Conservation (phyloP, 75 land plant species). For the Pinus taeda region DNA sequence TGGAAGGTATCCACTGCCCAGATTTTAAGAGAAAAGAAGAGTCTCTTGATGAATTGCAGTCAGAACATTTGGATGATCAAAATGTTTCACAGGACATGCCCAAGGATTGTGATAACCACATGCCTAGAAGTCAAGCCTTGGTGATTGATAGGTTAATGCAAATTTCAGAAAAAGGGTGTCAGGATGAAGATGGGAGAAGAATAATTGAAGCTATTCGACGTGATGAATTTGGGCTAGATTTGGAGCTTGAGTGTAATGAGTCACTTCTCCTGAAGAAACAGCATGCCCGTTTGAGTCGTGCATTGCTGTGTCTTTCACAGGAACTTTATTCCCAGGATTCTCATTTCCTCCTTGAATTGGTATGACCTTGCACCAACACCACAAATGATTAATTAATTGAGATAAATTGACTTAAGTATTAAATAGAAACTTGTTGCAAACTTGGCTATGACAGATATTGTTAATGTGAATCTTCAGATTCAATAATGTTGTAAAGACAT, state of each 20-base stretch:
- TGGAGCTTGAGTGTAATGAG: constrained; percentile 34
- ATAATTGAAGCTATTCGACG: constrained; percentile 71
- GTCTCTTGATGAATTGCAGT: not conserved
- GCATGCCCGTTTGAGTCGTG: constrained; percentile 96
- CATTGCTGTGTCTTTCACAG: constrained; percentile 91
- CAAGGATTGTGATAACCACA: not conserved
- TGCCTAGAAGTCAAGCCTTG: not conserved
- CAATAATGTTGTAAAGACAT: not conserved
- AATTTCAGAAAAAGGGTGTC: not conserved
- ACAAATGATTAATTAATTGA: not conserved
- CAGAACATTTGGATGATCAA: not conserved
- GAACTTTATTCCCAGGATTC: constrained; percentile 95
- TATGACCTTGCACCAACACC: constrained; percentile 18
- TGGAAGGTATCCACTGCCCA: no score
- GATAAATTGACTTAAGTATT: not conserved
- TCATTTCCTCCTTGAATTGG: constrained; percentile 95
- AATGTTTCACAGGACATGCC: not conserved
- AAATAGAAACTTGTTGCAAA: not conserved
- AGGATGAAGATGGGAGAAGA: constrained; percentile 29
- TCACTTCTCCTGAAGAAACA: constrained; percentile 73
- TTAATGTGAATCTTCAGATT: not conserved
- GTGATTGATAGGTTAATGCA: not conserved
- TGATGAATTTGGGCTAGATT: constrained; percentile 89
- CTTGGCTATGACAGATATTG: not conserved
- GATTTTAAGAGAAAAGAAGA: not conserved